Evolutionary conservation across 1,284 basidiomycete genomes (phyloP).

Genomic region (Macrocystidia cucumis): DNA sequence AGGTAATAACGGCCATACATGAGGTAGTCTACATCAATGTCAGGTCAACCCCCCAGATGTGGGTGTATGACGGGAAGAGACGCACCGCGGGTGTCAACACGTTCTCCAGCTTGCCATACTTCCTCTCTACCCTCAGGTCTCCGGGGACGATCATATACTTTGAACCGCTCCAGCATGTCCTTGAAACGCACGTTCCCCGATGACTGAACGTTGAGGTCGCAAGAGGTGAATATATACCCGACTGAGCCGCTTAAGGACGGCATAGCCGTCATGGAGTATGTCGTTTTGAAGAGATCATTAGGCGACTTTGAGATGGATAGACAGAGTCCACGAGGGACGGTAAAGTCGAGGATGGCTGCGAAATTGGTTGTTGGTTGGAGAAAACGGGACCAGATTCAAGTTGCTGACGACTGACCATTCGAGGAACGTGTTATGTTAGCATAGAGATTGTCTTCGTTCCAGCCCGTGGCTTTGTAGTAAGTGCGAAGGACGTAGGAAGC

Average conservation of each 20-base stretch:
- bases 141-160: conserved; percentile 72
- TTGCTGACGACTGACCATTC: conserved; percentile 47
- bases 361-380: conserved; percentile 15
- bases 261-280: conserved; percentile 87
- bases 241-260: conserved; percentile 90
- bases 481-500: conserved; percentile 82
- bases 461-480: conserved; percentile 88
- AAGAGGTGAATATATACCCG: conserved; percentile 90
- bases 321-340: conserved; percentile 71
- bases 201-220: conserved; percentile 64
- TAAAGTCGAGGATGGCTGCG: conserved; percentile 81
- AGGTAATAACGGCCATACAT: conserved; percentile 91
- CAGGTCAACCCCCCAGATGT: conserved; percentile 4
- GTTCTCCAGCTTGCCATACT: conserved; percentile 72
- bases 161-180: conserved; percentile 82
- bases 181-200: conserved; percentile 79
- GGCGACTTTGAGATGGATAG: conserved; percentile 86
- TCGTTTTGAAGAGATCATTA: conserved; percentile 84
- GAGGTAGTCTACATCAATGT: conserved; percentile 60
- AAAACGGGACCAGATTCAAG: neutral
- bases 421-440: conserved; percentile 87
- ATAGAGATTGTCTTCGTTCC: conserved; percentile 96
- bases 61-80: conserved; percentile 9
- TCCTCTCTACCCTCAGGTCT: conserved; percentile 70
- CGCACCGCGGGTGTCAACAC: conserved; percentile 73